These are phyloP conservation scores for Lepidium sativum DNA, from an alignment of 345 rosid genomes.

Conservation along the genomic window DNA sequence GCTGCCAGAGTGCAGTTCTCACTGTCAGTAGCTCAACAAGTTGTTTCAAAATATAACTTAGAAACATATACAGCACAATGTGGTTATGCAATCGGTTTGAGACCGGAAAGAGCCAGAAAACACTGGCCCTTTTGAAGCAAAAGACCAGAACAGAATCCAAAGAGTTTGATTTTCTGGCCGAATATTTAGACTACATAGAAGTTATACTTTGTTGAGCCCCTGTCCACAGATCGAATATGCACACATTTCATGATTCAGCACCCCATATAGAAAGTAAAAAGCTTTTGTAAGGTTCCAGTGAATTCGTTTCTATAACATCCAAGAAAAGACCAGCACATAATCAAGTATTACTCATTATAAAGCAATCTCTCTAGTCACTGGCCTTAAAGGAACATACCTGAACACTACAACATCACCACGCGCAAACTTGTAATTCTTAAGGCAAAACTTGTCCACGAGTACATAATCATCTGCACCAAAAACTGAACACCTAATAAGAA, in stretches of 20 bases:
- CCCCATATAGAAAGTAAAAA: background rate
- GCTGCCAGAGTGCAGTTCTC: conserved; percentile 42
- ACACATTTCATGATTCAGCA: background rate
- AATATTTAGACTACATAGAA: background rate
- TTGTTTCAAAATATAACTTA: background rate
- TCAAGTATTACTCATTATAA: background rate
- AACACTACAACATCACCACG: conserved; percentile 76
- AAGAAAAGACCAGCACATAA: background rate
- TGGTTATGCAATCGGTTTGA: background rate
- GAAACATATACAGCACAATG: background rate
- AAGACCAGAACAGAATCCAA: background rate
- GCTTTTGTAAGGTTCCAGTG: background rate
- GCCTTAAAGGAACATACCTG: conserved; percentile 34
- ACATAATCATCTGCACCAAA: conserved; percentile 74
- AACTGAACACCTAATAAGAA: conserved; percentile 14
- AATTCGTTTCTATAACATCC: background rate
- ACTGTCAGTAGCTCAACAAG: conserved; percentile 3
- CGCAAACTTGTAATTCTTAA: conserved; percentile 61
- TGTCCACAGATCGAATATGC: background rate
- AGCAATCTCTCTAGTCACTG: background rate
- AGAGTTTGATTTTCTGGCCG: background rate
- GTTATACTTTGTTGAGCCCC: background rate
- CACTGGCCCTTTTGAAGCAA: background rate
- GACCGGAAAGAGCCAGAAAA: background rate
- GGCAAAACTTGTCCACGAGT: conserved; percentile 71